Evolutionary conservation across 345 rosid species (phyloP).

Genomic region (Pistacia integerrima): DNA sequence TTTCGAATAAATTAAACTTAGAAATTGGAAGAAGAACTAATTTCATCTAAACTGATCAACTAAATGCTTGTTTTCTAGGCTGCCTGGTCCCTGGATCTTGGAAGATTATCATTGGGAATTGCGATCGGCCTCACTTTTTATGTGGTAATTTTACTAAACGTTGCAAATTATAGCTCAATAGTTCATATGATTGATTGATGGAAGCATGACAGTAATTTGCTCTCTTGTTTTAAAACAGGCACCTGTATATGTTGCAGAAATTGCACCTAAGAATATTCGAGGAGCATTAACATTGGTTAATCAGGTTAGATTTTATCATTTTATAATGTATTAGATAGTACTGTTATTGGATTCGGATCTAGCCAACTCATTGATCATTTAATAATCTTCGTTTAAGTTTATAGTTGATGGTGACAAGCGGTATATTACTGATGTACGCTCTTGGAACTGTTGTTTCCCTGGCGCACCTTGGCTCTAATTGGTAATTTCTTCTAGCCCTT

Average conservation of each 20-base stretch:
- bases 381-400: background rate
- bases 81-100: constrained; percentile 41
- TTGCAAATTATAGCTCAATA: background rate
- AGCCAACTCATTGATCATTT: background rate
- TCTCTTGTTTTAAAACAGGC: background rate
- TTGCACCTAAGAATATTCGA: constrained; percentile 3
- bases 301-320: background rate
- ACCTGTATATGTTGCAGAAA: constrained; percentile 13
- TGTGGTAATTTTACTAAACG: constrained; percentile 30
- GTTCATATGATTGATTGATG: background rate
- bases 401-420: constrained; percentile 18
- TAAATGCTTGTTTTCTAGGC: constrained; percentile 22
- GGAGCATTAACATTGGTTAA: constrained; percentile 4
- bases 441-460: constrained; percentile 24
- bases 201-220: background rate
- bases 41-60: background rate
- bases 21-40: background rate
- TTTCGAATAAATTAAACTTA: background rate
- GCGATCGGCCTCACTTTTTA: constrained; percentile 45
- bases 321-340: background rate
- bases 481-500: background rate
- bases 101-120: constrained; percentile 44
- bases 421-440: constrained; percentile 8
- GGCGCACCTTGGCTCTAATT: constrained; percentile 26
- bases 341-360: background rate